These are phyloP conservation scores for Spathaspora hagerdaliae DNA, from an alignment of 805 yeast species.

Conservation along the genomic window DNA sequence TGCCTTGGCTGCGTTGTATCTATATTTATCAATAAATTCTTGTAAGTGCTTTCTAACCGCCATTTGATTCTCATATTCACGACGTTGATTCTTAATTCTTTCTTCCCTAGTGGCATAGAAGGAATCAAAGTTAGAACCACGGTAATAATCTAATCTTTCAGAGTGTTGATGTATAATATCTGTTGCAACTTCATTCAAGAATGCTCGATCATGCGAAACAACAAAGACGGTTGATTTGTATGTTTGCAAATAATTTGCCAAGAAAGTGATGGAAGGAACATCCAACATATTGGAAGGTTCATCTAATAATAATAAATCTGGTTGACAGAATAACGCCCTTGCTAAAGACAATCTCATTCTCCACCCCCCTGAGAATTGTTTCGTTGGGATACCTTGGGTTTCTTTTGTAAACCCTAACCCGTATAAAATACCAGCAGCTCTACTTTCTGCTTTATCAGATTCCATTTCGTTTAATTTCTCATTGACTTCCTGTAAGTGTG, in stretches of 20 bases:
- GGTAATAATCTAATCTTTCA: constrained; percentile 91
- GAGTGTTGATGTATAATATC: constrained; percentile 98
- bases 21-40: constrained; percentile 88
- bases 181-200: constrained; percentile 95
- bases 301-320: constrained; percentile 87
- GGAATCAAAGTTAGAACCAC: constrained; percentile 89
- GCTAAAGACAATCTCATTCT: constrained; percentile 99
- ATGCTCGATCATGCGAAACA: constrained; percentile 97
- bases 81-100: constrained; percentile 84
- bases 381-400: constrained; percentile 79
- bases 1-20: constrained; percentile 97
- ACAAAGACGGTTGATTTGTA: constrained; percentile 92
- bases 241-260: constrained; percentile 83
- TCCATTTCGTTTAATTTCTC: constrained; percentile 90
- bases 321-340: constrained; percentile 95
- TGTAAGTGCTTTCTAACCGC: constrained; percentile 92
- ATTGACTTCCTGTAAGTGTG: constrained; percentile 71
- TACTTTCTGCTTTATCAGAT: constrained; percentile 93
- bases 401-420: constrained; percentile 94
- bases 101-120: constrained; percentile 94
- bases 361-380: constrained; percentile 99
- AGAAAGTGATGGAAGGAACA: constrained; percentile 94
- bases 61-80: constrained; percentile 98
- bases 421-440: constrained; percentile 88
- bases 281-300: constrained; percentile 99